Evolutionary conservation across 2,329 filamentous ascomycete species (phyloP), one percentile per base, ranked within the genome.

Genomic region (Phyllachora maydis): DNA sequence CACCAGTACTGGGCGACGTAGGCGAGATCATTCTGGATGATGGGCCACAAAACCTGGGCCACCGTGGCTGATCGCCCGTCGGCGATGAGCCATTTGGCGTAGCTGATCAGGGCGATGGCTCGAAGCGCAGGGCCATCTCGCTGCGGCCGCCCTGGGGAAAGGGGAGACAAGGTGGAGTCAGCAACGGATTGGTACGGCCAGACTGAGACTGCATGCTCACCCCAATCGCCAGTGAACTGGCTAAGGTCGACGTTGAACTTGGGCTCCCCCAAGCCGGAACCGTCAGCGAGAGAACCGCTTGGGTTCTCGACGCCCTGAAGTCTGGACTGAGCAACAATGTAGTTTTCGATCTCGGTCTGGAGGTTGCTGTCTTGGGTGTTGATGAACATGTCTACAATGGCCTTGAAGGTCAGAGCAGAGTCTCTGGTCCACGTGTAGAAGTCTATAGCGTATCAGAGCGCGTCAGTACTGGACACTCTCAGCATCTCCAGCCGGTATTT

Each of bases 381-480:
- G 21, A 49, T 39, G 39, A 81, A 73, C 11, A 63, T 54, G 35
- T 83, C 76, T 6, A 75, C 52, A 10, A 83, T 46, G 13, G 53
- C 51, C 47, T 78, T 79, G 49, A 75, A 65, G 3, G 67, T 65
- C 15, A 83, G 54, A 13, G 69, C 72, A 10, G 71, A 61, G 42
- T 85, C 77, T 37, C 77, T 54, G 2, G 70, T 79, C 77, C 77
- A 85, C 1, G 73, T 79, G 38, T 68, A 83, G 39, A 62, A 82
- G 43, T 83, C 73, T 78, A 24, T 17, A 16, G 12, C 8, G 3
- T 11, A n/a, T n/a, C n/a, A n/a, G n/a, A n/a, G n/a, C n/a, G n/a
- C n/a, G n/a, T n/a, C n/a, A n/a, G n/a, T n/a, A n/a, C n/a, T n/a
- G n/a, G n/a, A n/a, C n/a, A n/a, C n/a, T n/a, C n/a, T n/a, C n/a